These are phyloP conservation scores for Fonsecaea erecta DNA, from an alignment of 2,329 filamentous ascomycete genomes.

Conservation along the genomic window DNA sequence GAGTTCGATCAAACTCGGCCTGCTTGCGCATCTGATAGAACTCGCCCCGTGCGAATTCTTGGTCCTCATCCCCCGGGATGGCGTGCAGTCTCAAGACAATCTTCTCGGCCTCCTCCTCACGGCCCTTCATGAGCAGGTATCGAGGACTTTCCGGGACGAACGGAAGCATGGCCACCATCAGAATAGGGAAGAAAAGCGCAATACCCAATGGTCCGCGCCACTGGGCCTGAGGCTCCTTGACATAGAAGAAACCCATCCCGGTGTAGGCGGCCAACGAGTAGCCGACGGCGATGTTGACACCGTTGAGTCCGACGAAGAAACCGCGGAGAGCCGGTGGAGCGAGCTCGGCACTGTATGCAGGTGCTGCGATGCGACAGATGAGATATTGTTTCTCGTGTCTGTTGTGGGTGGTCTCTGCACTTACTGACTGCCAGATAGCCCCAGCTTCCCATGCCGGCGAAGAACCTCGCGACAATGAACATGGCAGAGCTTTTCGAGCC, in stretches of 20 bases:
- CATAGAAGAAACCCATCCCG: conserved; percentile 31
- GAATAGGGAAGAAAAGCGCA: conserved; percentile 27
- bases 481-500: conserved; percentile 20
- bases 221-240: conserved; percentile 17
- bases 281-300: conserved; percentile 27
- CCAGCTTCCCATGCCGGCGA: conserved; percentile 27
- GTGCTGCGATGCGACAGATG: conserved; percentile 9
- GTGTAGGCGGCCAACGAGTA: conserved; percentile 31
- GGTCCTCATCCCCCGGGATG: conserved; percentile 18
- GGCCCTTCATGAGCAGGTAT: conserved; percentile 39
- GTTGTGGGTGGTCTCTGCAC: neutral
- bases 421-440: conserved; percentile 27
- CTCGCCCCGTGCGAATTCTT: conserved; percentile 24
- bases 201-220: conserved; percentile 32
- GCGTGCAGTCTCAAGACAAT: conserved; percentile 33
- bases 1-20: conserved; percentile 21
- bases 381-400: neutral
- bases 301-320: conserved; percentile 28
- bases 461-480: conserved; percentile 30
- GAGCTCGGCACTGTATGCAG: conserved; percentile 28
- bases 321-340: conserved; percentile 28
- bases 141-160: conserved; percentile 40
- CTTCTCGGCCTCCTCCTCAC: conserved; percentile 34
- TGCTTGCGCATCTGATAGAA: conserved; percentile 32
- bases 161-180: conserved; percentile 35